phyloP scores from a whole-genome alignment of 805 yeast genomes.

The Jamesozyma jinghongensis region DNA sequence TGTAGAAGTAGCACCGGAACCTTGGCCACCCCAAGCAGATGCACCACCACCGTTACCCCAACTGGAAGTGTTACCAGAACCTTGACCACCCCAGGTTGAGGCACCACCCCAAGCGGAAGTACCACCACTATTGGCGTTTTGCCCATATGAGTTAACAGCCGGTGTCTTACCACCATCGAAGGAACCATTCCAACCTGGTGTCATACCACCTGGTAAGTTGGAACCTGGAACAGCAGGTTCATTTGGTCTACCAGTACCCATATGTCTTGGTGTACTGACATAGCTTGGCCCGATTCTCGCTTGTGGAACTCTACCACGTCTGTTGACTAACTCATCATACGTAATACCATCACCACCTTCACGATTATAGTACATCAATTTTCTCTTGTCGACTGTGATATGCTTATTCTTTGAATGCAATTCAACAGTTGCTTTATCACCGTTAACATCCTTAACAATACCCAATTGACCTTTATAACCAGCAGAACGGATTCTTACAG shows the following conservation, averaged over 20 bases:
- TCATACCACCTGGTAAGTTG: slow-evolving; percentile 36
- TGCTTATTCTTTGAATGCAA: slow-evolving; percentile 87
- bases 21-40: slow-evolving; percentile 36
- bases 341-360: slow-evolving; percentile 61
- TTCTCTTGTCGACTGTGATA: slow-evolving; percentile 72
- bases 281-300: slow-evolving; percentile 30
- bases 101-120: slow-evolving; percentile 38
- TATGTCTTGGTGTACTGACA: slow-evolving; percentile 28
- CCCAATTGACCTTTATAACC: slow-evolving; percentile 91
- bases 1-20: slow-evolving; percentile 30
- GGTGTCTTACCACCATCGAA: slow-evolving; percentile 45
- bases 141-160: slow-evolving; percentile 29
- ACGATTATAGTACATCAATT: slow-evolving; percentile 61
- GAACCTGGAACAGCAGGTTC: slow-evolving; percentile 20
- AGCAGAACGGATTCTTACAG: slow-evolving; percentile 84
- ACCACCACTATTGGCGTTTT: slow-evolving; percentile 28
- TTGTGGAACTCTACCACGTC: slow-evolving; percentile 33
- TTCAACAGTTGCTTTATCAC: slow-evolving; percentile 84
- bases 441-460: slow-evolving; percentile 87
- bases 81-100: slow-evolving; percentile 37
- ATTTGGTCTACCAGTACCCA: slow-evolving; percentile 20
- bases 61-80: slow-evolving; percentile 35
- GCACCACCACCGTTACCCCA: slow-evolving; percentile 36
- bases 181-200: slow-evolving; percentile 47
- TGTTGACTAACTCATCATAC: slow-evolving; percentile 67